Percentiles rank a stretch among this genome's conserved stretches.
Evolutionary conservation across 2,329 filamentous ascomycete genomes (phyloP).

Genomic region (Colletotrichum tofieldiae): DNA sequence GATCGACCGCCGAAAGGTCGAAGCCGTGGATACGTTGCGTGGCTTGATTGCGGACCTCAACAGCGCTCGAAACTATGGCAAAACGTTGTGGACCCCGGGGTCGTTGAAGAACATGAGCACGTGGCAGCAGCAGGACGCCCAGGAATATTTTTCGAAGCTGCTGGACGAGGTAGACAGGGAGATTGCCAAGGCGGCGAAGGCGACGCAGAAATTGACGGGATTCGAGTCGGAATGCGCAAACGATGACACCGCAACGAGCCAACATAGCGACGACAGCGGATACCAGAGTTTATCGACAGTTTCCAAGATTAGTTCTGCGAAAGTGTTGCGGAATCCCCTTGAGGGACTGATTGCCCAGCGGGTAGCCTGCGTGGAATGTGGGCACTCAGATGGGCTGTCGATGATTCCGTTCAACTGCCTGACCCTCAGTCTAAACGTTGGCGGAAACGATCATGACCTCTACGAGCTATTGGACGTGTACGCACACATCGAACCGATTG

Average conservation of each 20-base stretch:
- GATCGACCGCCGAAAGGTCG: constrained; percentile 38
- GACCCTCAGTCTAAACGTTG: constrained; percentile 83
- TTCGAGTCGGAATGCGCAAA: constrained; percentile 57
- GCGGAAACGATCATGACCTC: constrained; percentile 76
- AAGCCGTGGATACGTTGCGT: constrained; percentile 64
- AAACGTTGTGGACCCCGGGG: constrained; percentile 84
- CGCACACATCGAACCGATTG: constrained; percentile 86
- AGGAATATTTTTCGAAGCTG: constrained; percentile 95
- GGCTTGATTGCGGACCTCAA: constrained; percentile 81
- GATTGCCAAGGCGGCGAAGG: constrained; percentile 66
- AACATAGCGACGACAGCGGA: constrained; percentile 71
- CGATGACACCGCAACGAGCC: constrained; percentile 62
- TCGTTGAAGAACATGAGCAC: constrained; percentile 93
- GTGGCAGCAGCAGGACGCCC: constrained; percentile 96
- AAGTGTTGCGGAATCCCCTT: constrained; percentile 78
- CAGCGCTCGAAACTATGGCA: constrained; percentile 78
- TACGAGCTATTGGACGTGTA: constrained; percentile 88
- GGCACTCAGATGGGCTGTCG: constrained; percentile 88
- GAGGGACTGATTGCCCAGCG: constrained; percentile 91
- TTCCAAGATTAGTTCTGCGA: constrained; percentile 52
- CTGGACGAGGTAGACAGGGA: constrained; percentile 89
- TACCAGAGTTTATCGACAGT: constrained; percentile 64
- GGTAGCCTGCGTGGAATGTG: constrained; percentile 88
- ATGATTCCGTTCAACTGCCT: constrained; percentile 96
- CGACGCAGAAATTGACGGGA: constrained; percentile 52